Conservation (phyloP, 2,329 filamentous ascomycete species). For the Scedosporium aurantiacum region DNA sequence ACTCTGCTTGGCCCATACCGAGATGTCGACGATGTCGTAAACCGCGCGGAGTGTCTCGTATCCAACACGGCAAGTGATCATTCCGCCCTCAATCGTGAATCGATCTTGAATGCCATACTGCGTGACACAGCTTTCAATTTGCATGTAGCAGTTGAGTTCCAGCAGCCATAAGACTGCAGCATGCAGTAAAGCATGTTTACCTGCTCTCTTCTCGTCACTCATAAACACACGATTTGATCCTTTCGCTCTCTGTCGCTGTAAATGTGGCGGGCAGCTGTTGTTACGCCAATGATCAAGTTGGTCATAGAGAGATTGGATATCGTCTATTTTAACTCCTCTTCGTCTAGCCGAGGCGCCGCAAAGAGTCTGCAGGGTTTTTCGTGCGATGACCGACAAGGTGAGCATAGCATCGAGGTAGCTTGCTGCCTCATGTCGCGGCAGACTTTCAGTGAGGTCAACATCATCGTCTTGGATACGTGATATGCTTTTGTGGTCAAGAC, state of each 20-base stretch:
- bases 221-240: too few relatives aligned
- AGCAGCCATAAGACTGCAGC: constrained; percentile 10
- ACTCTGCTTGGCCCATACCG: background rate
- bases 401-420: constrained; percentile 14
- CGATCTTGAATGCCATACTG: constrained; percentile 10
- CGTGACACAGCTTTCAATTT: constrained; percentile 10
- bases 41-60: constrained; percentile 11
- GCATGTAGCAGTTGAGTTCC: constrained; percentile 13
- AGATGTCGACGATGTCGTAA: constrained; percentile 9
- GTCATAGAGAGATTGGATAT: too few relatives aligned
- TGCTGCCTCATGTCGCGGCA: constrained; percentile 2
- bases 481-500: constrained; percentile 12
- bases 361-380: constrained; percentile 5
- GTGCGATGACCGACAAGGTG: constrained; percentile 12
- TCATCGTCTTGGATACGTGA: constrained; percentile 11
- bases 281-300: too few relatives aligned
- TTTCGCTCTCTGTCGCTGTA: too few relatives aligned
- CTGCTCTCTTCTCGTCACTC: too few relatives aligned
- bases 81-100: constrained; percentile 6
- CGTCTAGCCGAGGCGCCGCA: too few relatives aligned
- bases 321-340: too few relatives aligned
- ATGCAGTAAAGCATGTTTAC: too few relatives aligned
- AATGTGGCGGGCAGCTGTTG: too few relatives aligned
- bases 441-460: background rate
- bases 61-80: constrained; percentile 7